Evolutionary conservation across 352 stramenopile genomes (phyloP), one percentile per base, ranked within the genome.

Genomic region (Phytopythium oedochilum): DNA sequence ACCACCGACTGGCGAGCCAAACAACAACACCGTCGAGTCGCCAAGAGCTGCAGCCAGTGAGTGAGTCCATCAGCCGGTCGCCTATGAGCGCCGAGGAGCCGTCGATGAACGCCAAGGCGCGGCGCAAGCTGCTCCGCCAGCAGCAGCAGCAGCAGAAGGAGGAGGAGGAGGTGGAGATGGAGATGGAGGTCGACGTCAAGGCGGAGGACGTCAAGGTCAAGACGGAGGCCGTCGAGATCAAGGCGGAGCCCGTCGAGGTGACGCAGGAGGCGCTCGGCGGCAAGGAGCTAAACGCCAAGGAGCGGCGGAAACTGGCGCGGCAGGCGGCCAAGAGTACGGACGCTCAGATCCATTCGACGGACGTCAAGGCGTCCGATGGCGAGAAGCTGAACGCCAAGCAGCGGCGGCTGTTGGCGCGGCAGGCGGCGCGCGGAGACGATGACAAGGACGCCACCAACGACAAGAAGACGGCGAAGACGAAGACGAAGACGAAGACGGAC

Each of bases 91-190:
- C 51, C 5, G 39, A 39, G 38, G 51, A 38, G 36, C 51, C 44
- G 36, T 9, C 52, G 20, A 70, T 91, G 65, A 93, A 93, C 70
- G 83, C 83, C 50, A 92, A 90, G 75, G 77, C 89, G 59, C 78
- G 82, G 18, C 78, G 82, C 48, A 88, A 89, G 65, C 66, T 89
- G 43, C 67, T 77, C 51, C 78, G 78, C 35, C 60, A 81, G 55
- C 76, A 88, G 61, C 72, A 86, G 58, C 72, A 55, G 5, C 38
- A 63, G 23, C 28, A 61, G 31, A 34, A 22, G 17, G 26, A 49
- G 28, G 15, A 54, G 22, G 51, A 67, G 31, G 10, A 43, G 8
- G 36, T 51, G 43, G 11, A 25, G 14, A 39, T 35, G 1, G 47
- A 52, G 8, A 42, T 57, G 2, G 63, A 61, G 53, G 10, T 48